A percentile compares a stretch with the other conserved stretches of the same genome.
Evolutionary conservation across 2,329 filamentous ascomycete species (phyloP).

Genomic region (Dothideomycetidae sp.): DNA sequence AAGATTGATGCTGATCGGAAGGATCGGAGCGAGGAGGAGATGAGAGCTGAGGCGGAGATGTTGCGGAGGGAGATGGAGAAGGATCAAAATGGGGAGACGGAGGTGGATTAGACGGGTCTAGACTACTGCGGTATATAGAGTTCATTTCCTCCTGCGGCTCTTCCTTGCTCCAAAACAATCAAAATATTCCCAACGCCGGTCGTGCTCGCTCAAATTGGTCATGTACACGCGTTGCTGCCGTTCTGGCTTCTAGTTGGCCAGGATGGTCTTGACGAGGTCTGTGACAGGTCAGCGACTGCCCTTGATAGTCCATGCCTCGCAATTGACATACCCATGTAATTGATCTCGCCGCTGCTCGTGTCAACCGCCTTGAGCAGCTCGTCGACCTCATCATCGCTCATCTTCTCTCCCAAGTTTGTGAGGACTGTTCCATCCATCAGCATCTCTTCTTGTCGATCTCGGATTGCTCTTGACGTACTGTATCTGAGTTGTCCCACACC

Average conservation of each 20-base stretch:
- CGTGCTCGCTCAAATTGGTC: not conserved
- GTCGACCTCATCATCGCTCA: slow-evolving; percentile 97
- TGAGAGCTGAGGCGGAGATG: slow-evolving; percentile 61
- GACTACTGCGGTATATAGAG: not conserved
- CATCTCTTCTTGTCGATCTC: not conserved
- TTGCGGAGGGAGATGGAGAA: slow-evolving; percentile 44
- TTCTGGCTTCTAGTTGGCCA: slow-evolving; percentile 21
- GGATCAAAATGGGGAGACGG: slow-evolving; percentile 19
- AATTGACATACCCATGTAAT: slow-evolving; percentile 66
- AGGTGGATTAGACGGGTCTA: not conserved
- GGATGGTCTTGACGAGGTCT: slow-evolving; percentile 29
- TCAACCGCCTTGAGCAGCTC: slow-evolving; percentile 97
- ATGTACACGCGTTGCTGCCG: slow-evolving; percentile 4
- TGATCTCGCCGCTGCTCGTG: slow-evolving; percentile 89
- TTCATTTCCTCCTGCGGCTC: not conserved
- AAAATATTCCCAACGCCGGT: not conserved
- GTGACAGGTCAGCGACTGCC: slow-evolving; percentile 9
- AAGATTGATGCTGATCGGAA: slow-evolving; percentile 41
- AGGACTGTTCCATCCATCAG: slow-evolving; percentile 43
- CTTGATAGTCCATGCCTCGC: not conserved
- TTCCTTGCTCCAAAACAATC: not conserved
- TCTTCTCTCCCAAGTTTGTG: slow-evolving; percentile 97
- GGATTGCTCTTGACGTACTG: slow-evolving; percentile 28
- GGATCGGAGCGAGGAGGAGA: slow-evolving; percentile 56
- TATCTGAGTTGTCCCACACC: slow-evolving; percentile 96